phyloP scores from a whole-genome alignment of 2,329 filamentous ascomycete species.

The Trichoderma harzianum region DNA sequence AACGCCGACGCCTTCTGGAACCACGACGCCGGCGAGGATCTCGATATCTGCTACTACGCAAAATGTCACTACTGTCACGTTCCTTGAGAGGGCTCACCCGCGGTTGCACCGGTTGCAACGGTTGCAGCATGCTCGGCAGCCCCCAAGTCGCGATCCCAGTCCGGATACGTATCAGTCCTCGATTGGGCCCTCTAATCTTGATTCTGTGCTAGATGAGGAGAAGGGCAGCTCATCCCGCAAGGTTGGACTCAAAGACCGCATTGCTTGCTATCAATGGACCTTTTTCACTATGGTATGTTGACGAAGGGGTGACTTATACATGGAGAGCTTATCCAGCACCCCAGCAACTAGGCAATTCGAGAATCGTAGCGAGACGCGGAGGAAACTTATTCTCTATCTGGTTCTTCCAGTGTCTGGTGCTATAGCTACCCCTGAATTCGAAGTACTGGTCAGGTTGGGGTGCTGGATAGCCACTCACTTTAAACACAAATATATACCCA shows the following conservation, averaged over 20 bases:
- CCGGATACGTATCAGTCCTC: background rate
- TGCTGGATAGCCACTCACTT: too few species aligned
- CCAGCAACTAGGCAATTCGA: too few species aligned
- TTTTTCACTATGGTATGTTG: conserved; percentile 61
- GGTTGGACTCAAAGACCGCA: conserved; percentile 47
- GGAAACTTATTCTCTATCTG: too few species aligned
- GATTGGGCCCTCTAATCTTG: background rate
- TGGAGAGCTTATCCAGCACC: background rate
- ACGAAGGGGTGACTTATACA: background rate
- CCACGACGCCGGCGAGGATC: conserved; percentile 1
- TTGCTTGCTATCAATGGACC: conserved; percentile 63
- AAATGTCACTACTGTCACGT: background rate
- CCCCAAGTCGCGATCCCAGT: background rate
- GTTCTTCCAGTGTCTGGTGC: too few species aligned
- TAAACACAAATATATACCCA: background rate
- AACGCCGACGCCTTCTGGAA: conserved; percentile 15
- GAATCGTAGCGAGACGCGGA: too few species aligned
- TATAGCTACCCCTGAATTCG: too few species aligned
- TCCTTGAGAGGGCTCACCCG: background rate
- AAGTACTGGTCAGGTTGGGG: too few species aligned
- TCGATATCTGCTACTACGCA: conserved; percentile 4
- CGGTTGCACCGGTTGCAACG: background rate
- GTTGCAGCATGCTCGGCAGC: background rate
- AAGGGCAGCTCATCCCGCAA: conserved; percentile 24
- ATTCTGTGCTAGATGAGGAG: background rate